phyloP scores from a whole-genome alignment of 805 yeast species.

The Kuraishia ogatae region DNA sequence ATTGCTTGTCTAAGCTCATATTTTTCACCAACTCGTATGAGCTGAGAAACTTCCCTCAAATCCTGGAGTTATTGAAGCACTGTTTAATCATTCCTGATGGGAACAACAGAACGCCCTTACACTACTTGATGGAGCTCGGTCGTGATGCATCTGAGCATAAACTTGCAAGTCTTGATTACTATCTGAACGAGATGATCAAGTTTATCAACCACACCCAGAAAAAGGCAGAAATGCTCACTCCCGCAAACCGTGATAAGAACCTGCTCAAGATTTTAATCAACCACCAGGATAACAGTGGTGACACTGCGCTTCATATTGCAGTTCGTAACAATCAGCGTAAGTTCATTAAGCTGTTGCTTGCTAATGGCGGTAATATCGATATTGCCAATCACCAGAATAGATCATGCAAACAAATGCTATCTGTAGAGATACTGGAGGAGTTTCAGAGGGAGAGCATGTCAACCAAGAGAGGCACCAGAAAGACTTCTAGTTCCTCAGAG shows the following conservation, averaged over 20 bases:
- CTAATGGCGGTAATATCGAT: conserved; percentile 34
- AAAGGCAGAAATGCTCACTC: conserved; percentile 16
- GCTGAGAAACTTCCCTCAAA: conserved; percentile 45
- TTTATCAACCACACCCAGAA: conserved; percentile 20
- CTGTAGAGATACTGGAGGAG: conserved; percentile 8
- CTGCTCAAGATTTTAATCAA: conserved; percentile 53
- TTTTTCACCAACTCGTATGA: conserved; percentile 70
- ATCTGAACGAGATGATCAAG: conserved; percentile 28
- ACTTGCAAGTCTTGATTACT: conserved; percentile 43
- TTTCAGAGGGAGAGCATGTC: conserved; percentile 6
- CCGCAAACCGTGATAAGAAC: conserved; percentile 22
- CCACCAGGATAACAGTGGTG: conserved; percentile 76
- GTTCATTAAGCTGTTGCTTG: conserved; percentile 32
- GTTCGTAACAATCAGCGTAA: conserved; percentile 42
- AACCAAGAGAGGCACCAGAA: not conserved
- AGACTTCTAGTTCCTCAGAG: not conserved
- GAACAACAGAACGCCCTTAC: conserved; percentile 66
- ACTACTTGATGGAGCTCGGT: conserved; percentile 52
- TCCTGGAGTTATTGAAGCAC: conserved; percentile 51
- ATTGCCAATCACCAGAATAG: conserved; percentile 5
- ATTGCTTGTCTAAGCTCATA: conserved; percentile 59
- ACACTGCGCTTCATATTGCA: conserved; percentile 80
- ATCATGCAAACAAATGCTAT: conserved; percentile 7
- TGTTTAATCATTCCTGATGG: conserved; percentile 67
- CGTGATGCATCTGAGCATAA: conserved; percentile 33